phyloP scores from a whole-genome alignment of 1,284 basidiomycete genomes.

The Cryptococcus sp. region DNA sequence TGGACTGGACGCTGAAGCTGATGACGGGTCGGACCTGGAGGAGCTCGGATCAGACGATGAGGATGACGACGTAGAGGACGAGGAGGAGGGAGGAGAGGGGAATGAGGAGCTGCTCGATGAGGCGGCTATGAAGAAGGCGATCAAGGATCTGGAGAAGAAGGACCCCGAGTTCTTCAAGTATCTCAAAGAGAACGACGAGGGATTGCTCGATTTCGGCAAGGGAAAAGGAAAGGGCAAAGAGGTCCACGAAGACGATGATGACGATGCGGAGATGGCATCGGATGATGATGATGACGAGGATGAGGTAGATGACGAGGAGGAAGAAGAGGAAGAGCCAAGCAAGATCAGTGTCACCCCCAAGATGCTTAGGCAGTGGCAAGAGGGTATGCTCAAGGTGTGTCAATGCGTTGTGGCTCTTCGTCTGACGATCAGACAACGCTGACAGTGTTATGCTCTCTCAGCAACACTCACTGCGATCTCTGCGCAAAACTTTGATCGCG shows the following conservation, averaged over 20 bases:
- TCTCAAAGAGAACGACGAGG: slow-evolving; percentile 90
- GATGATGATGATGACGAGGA: slow-evolving; percentile 55
- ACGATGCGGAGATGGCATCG: slow-evolving; percentile 55
- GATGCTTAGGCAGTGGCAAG: slow-evolving; percentile 82
- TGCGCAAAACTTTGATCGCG: slow-evolving; percentile 81
- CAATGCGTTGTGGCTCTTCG: background rate
- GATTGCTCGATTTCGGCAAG: slow-evolving; percentile 73
- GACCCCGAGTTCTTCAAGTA: slow-evolving; percentile 99
- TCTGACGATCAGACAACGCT: background rate
- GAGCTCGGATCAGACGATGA: slow-evolving; percentile 69
- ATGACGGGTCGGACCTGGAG: slow-evolving; percentile 46
- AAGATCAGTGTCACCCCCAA: slow-evolving; percentile 66
- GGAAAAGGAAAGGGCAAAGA: slow-evolving; percentile 54
- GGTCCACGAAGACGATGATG: slow-evolving; percentile 52
- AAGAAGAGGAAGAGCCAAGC: slow-evolving; percentile 42
- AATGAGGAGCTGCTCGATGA: slow-evolving; percentile 59
- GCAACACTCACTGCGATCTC: slow-evolving; percentile 81
- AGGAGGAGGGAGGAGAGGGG: slow-evolving; percentile 56
- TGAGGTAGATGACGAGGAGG: slow-evolving; percentile 55
- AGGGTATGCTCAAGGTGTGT: slow-evolving; percentile 77
- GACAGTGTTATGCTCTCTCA: slow-evolving; percentile 42
- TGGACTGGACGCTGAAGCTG: slow-evolving; percentile 45
- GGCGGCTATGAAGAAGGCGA: slow-evolving; percentile 68
- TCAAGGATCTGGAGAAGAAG: slow-evolving; percentile 89
- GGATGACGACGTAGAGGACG: slow-evolving; percentile 36